phyloP scores from a whole-genome alignment of 2,329 filamentous ascomycete species.

The Sarocladiaceae sp. region DNA sequence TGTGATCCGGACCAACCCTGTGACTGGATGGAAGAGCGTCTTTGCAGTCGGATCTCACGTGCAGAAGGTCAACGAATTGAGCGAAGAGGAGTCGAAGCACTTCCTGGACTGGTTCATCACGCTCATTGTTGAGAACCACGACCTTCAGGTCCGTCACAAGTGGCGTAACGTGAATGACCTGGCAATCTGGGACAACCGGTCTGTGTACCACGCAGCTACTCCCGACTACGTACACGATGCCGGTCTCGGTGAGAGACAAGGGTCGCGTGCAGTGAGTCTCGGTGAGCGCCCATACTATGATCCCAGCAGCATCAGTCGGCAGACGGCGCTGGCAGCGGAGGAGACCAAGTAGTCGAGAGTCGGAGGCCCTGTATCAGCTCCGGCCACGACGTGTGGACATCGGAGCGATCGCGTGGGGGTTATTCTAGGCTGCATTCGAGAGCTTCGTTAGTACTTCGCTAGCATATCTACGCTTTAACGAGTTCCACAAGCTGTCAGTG shows the following conservation, averaged over 20 bases:
- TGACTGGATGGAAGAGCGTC: slow-evolving; percentile 51
- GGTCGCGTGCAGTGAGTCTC: slow-evolving; percentile 43
- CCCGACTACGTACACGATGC: slow-evolving; percentile 36
- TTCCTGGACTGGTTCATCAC: slow-evolving; percentile 47
- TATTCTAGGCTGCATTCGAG: too few relatives aligned
- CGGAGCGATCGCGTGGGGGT: too few relatives aligned
- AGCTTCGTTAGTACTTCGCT: too few relatives aligned
- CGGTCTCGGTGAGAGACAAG: slow-evolving; percentile 39
- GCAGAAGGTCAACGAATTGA: slow-evolving; percentile 43
- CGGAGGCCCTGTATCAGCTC: too few relatives aligned
- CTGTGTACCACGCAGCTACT: slow-evolving; percentile 49
- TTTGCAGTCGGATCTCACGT: slow-evolving; percentile 47
- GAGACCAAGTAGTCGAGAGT: neutral
- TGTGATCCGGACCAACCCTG: slow-evolving; percentile 50
- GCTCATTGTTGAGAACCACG: slow-evolving; percentile 48
- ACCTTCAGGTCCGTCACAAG: slow-evolving; percentile 43
- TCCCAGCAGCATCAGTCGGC: slow-evolving; percentile 26
- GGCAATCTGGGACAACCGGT: slow-evolving; percentile 54
- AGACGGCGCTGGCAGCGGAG: neutral
- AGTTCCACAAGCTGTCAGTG: too few relatives aligned
- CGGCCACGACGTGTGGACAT: too few relatives aligned
- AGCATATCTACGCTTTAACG: too few relatives aligned
- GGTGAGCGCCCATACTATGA: slow-evolving; percentile 50
- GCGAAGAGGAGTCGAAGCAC: slow-evolving; percentile 37
- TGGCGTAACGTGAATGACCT: slow-evolving; percentile 40